These are phyloP conservation scores for Erythrophleum fordii DNA, from an alignment of 306 rosid species.

Conservation along the genomic window DNA sequence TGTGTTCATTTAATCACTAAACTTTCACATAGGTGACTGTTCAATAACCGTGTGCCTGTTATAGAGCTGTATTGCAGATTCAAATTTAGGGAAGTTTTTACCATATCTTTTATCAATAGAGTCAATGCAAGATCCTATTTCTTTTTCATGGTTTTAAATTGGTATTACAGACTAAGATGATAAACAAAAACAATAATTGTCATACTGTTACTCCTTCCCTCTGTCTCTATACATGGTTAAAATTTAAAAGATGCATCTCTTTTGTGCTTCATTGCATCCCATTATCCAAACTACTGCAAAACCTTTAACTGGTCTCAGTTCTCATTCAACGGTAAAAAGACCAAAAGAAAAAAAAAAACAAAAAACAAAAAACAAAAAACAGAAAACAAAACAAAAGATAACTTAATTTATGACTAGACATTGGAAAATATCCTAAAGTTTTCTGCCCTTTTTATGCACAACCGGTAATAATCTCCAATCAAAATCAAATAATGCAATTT, in stretches of 20 bases:
- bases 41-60: slow-evolving; percentile 3
- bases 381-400: no score
- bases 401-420: not conserved
- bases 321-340: slow-evolving; percentile 14
- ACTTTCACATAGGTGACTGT: not conserved
- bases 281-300: slow-evolving; percentile 3
- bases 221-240: not conserved
- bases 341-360: not conserved
- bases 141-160: not conserved
- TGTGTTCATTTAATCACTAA: not conserved
- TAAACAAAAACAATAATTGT: not conserved
- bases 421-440: slow-evolving; percentile 7
- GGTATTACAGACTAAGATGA: not conserved
- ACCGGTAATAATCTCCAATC: slow-evolving; percentile 5
- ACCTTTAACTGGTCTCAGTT: slow-evolving; percentile 20
- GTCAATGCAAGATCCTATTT: not conserved
- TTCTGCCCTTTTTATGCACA: not conserved
- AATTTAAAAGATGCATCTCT: not conserved
- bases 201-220: not conserved
- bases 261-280: not conserved
- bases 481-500: slow-evolving; percentile 6
- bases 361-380: no score
- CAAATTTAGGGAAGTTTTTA: not conserved
- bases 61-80: not conserved
- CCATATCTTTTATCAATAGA: not conserved